Evolutionary conservation across 768 basidiomycete genomes (phyloP).

Genomic region (Russula ochroleuca): DNA sequence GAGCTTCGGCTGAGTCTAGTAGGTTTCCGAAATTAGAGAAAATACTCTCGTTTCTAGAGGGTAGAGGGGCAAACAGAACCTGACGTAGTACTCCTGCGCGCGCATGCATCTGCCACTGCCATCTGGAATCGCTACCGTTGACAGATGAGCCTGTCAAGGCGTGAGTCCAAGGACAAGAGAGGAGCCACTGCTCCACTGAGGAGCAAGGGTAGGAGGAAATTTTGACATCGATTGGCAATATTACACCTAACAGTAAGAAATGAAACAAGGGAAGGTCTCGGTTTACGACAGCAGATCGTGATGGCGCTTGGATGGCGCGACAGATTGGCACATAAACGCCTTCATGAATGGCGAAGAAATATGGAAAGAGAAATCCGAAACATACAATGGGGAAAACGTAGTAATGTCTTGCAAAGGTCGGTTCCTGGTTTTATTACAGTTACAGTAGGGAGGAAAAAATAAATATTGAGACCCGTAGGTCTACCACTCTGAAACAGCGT

Average conservation of each 20-base stretch:
- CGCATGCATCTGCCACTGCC: not conserved
- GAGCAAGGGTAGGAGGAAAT: not conserved
- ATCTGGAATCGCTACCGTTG: not conserved
- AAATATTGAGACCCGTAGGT: slow-evolving; percentile 18
- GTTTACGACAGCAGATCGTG: not conserved
- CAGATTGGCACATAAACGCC: no score
- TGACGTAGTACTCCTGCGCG: no score
- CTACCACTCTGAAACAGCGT: slow-evolving; percentile 16
- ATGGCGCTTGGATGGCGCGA: no score
- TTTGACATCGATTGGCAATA: no score
- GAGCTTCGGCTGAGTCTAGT: not conserved
- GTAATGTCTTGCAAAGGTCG: not conserved
- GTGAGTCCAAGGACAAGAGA: not conserved
- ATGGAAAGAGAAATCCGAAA: not conserved
- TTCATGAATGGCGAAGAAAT: no score
- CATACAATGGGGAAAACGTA: not conserved
- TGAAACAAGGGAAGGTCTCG: no score
- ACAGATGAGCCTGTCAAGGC: not conserved
- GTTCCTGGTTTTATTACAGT: not conserved
- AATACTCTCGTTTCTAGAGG: not conserved
- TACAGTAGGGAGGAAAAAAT: slow-evolving; percentile 1
- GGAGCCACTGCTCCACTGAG: no score
- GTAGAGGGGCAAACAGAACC: not conserved
- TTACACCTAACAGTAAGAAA: no score
- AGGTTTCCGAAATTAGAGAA: not conserved